phyloP scores from a whole-genome alignment of 805 yeast genomes.

The Hagleromyces aurorensis region DNA sequence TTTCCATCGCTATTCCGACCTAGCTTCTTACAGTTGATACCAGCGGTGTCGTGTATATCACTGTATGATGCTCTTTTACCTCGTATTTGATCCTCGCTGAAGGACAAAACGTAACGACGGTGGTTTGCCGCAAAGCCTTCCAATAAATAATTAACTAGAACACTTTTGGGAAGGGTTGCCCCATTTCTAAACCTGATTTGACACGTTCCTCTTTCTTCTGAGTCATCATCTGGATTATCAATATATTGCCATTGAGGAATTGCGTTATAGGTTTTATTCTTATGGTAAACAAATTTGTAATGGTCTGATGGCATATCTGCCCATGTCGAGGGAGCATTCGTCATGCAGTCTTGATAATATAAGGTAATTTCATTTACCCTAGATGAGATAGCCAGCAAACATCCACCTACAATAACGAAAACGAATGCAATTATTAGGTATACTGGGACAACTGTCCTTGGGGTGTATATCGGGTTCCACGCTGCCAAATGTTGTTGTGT shows the following conservation, averaged over 20 bases:
- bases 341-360: conserved; percentile 67
- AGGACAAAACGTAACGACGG: conserved; percentile 84
- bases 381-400: conserved; percentile 61
- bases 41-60: conserved; percentile 42
- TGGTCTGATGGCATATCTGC: conserved; percentile 50
- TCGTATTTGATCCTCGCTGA: conserved; percentile 74
- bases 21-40: conserved; percentile 59
- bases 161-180: conserved; percentile 59
- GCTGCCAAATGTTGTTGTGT: conserved; percentile 57
- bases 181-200: conserved; percentile 69
- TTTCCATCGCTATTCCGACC: conserved; percentile 43
- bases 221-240: conserved; percentile 37
- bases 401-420: conserved; percentile 86
- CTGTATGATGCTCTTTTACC: conserved; percentile 60
- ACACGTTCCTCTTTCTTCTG: conserved; percentile 54
- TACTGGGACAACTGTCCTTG: conserved; percentile 79
- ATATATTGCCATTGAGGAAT: conserved; percentile 64
- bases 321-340: conserved; percentile 40
- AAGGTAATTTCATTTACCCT: conserved; percentile 64
- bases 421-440: conserved; percentile 67
- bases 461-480: conserved; percentile 78
- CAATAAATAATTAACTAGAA: conserved; percentile 70
- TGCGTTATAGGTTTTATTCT: conserved; percentile 28
- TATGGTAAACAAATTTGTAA: conserved; percentile 49
- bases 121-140: conserved; percentile 93